Percentiles rank a stretch among this genome's conserved stretches.
Conservation (phyloP, 345 rosid species). For the Salix purpurea region DNA sequence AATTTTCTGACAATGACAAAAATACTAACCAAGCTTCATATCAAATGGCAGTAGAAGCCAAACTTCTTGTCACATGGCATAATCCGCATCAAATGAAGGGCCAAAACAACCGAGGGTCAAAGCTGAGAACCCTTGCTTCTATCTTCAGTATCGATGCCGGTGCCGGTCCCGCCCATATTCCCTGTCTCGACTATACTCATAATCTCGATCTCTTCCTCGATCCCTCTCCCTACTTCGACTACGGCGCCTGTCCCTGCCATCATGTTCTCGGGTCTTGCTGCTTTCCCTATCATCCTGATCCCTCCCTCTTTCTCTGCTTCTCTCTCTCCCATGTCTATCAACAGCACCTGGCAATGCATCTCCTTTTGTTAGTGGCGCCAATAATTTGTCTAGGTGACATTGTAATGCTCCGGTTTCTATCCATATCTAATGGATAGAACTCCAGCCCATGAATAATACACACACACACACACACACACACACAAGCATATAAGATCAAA, state of each 20-base stretch:
- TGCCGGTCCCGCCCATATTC: constrained; percentile 43
- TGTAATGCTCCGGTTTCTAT: background rate
- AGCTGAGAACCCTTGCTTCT: background rate
- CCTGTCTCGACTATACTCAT: constrained; percentile 43
- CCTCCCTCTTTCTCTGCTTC: constrained; percentile 79
- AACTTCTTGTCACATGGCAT: background rate
- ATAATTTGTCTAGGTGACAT: background rate
- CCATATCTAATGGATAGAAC: background rate
- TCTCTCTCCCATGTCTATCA: constrained; percentile 70
- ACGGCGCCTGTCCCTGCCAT: constrained; percentile 58
- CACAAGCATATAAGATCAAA: background rate
- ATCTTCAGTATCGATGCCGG: constrained; percentile 15
- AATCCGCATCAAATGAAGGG: background rate
- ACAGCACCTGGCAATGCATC: constrained; percentile 38
- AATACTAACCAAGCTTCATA: background rate
- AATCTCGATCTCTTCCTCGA: constrained; percentile 46
- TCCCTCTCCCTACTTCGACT: constrained; percentile 72
- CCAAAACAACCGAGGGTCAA: background rate
- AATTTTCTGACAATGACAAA: background rate
- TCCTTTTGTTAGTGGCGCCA: background rate
- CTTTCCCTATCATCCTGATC: constrained; percentile 55
- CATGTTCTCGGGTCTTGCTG: constrained; percentile 49
- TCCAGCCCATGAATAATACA: background rate
- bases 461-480: no score
- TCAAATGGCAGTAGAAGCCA: background rate